A percentile compares a stretch with the other conserved stretches of the same genome.
Evolutionary conservation across 2,329 filamentous ascomycete genomes (phyloP).

Genomic region (Xylogone sp.): DNA sequence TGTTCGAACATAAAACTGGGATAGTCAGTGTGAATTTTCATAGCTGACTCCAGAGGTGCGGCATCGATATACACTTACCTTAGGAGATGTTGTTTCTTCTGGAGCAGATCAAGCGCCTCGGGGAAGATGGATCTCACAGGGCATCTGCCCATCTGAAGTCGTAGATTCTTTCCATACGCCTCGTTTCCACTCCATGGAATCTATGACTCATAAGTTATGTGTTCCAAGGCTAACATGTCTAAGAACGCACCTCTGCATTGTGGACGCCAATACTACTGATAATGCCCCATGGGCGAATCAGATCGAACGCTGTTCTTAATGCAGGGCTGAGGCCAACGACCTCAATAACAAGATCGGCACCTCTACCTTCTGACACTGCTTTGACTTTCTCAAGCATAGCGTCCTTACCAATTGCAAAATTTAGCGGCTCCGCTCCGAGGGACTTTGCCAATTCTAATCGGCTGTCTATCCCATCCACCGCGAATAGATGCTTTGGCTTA

Average conservation of each 20-base stretch:
- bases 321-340: conserved; percentile 67
- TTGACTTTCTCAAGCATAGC: conserved; percentile 64
- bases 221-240: neutral
- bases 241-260: conserved; percentile 57
- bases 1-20: conserved; percentile 72
- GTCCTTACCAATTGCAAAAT: conserved; percentile 64
- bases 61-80: no score
- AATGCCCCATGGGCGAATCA: conserved; percentile 65
- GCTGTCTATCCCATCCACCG: conserved; percentile 71
- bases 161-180: conserved; percentile 67
- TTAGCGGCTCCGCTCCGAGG: conserved; percentile 77
- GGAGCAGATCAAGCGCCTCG: conserved; percentile 60
- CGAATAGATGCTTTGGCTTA: conserved; percentile 71
- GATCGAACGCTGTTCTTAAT: conserved; percentile 63
- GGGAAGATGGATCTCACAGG: conserved; percentile 69
- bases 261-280: conserved; percentile 75
- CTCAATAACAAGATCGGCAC: conserved; percentile 82
- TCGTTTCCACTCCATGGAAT: conserved; percentile 64
- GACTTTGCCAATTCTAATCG: conserved; percentile 67
- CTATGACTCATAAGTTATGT: conserved; percentile 32
- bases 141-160: conserved; percentile 72
- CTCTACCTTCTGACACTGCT: conserved; percentile 71
- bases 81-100: conserved; percentile 62
- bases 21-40: conserved; percentile 16
- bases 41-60: no score